These are phyloP conservation scores for Lyophyllum semitale DNA, from an alignment of 768 basidiomycete species.

Conservation along the genomic window DNA sequence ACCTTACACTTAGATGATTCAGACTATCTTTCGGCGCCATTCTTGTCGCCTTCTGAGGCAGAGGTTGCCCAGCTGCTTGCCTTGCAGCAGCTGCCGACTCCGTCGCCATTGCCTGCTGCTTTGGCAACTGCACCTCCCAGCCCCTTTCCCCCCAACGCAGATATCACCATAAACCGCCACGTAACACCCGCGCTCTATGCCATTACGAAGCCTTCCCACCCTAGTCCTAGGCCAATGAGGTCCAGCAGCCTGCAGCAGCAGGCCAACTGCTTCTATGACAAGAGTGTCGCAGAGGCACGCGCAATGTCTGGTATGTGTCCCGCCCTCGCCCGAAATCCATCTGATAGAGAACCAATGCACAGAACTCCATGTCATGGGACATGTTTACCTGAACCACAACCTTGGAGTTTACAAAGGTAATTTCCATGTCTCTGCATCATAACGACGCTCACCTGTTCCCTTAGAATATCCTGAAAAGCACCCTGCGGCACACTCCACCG, in stretches of 20 bases:
- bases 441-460: background rate
- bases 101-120: background rate
- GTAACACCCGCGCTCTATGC: background rate
- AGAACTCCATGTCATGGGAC: background rate
- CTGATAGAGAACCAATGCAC: background rate
- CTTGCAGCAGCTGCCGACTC: constrained; percentile 1
- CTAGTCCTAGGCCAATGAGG: background rate
- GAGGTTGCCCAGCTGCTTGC: background rate
- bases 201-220: background rate
- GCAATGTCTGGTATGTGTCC: background rate
- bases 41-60: background rate
- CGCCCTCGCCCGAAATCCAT: background rate
- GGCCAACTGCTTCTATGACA: background rate
- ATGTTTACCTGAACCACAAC: background rate
- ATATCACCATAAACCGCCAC: background rate
- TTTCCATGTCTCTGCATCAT: background rate
- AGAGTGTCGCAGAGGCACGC: background rate
- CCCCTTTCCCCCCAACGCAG: background rate
- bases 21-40: background rate
- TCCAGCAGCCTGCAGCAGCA: background rate
- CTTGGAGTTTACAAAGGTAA: background rate
- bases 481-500: background rate
- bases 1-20: background rate
- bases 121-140: background rate
- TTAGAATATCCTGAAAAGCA: background rate